phyloP scores from a whole-genome alignment of 352 stramenopile species.

The Phytophthora podocarpi region DNA sequence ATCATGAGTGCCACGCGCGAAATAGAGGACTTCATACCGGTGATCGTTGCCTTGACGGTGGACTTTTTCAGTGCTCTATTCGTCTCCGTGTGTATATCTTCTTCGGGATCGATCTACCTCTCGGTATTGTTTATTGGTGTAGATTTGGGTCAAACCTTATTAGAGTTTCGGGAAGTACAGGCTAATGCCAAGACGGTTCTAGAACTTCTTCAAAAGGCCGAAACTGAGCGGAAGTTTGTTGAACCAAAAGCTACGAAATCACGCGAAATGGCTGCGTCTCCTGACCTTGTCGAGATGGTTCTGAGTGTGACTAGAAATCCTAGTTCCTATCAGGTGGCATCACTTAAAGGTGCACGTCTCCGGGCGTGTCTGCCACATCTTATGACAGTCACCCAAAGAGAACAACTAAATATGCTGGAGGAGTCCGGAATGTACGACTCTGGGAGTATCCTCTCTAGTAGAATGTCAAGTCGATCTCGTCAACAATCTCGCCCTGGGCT shows the following conservation, averaged over 20 bases:
- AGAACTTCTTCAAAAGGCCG: conserved; percentile 10
- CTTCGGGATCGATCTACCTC: conserved; percentile 10
- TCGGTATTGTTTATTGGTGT: conserved; percentile 14
- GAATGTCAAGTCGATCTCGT: too few species aligned
- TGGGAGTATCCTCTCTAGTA: too few species aligned
- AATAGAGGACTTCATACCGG: conserved; percentile 22
- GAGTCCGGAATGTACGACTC: too few species aligned
- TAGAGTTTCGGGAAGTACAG: conserved; percentile 26
- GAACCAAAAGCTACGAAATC: too few species aligned
- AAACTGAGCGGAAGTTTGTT: too few species aligned
- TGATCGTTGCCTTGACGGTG: conserved; percentile 15
- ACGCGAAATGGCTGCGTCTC: too few species aligned
- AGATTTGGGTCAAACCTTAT: conserved; percentile 7
- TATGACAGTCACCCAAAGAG: conserved; percentile 1
- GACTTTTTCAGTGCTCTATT: conserved; percentile 32
- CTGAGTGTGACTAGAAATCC: conserved; percentile 9
- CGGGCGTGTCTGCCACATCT: conserved; percentile 22
- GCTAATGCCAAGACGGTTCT: conserved; percentile 1
- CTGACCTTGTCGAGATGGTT: too few species aligned
- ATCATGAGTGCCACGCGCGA: conserved; percentile 11
- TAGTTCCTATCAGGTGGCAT: neutral
- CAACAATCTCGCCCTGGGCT: too few species aligned
- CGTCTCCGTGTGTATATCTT: conserved; percentile 28
- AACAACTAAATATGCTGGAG: too few species aligned
- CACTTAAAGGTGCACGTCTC: conserved; percentile 2